phyloP scores from a whole-genome alignment of 1,139 yeast species.

The Candida tetrigidarum region DNA sequence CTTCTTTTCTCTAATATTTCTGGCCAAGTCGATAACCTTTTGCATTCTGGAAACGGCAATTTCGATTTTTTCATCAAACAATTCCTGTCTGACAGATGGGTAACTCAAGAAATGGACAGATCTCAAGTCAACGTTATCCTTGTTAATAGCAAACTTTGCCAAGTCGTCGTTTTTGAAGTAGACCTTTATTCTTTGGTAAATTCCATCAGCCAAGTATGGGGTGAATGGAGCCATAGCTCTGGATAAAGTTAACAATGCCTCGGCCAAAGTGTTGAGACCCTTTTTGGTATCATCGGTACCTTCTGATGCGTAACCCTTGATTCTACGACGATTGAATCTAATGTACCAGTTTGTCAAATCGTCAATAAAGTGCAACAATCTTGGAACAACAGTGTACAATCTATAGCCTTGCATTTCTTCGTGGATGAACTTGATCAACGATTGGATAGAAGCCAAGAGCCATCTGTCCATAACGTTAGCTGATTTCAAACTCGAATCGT shows the following conservation, averaged over 20 bases:
- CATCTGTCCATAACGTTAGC: conserved; percentile 97
- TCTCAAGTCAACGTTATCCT: conserved; percentile 58
- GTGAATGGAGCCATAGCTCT: conserved; percentile 99
- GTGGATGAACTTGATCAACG: conserved; percentile 84
- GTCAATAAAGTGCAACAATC: conserved; percentile 84
- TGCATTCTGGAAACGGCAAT: conserved; percentile 95
- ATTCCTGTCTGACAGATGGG: conserved; percentile 84
- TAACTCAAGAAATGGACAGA: conserved; percentile 93
- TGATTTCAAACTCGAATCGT: conserved; percentile 65
- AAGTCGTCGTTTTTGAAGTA: conserved; percentile 62
- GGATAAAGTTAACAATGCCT: conserved; percentile 83
- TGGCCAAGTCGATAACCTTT: conserved; percentile 93
- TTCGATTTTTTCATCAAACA: conserved; percentile 79
- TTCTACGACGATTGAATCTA: conserved; percentile 96
- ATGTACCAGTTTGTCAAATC: conserved; percentile 99
- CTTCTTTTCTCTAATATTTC: conserved; percentile 96
- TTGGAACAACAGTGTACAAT: conserved; percentile 95
- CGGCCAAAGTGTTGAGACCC: conserved; percentile 90
- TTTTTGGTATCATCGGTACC: conserved; percentile 82
- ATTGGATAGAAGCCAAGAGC: conserved; percentile 94
- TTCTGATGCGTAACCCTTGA: conserved; percentile 80
- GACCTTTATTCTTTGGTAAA: conserved; percentile 75
- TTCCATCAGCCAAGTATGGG: conserved; percentile 91
- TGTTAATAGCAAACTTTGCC: conserved; percentile 43
- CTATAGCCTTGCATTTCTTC: conserved; percentile 89